Evolutionary conservation across 2,329 filamentous ascomycete species (phyloP).

Genomic region (Trichocomaceae sp.): DNA sequence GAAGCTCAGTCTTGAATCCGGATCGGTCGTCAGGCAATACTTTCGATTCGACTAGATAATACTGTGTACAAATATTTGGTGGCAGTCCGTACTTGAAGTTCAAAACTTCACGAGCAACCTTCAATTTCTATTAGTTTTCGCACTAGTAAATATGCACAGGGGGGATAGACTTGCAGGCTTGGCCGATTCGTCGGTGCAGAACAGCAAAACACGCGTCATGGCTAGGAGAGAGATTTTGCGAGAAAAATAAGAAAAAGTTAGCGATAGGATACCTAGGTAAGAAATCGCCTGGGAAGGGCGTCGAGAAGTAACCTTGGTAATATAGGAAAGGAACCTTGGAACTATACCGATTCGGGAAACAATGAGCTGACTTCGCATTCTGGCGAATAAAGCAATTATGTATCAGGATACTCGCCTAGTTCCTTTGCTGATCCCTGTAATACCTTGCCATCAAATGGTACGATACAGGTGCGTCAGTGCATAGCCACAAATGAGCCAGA

Average conservation of each 20-base stretch:
- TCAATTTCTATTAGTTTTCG: not conserved
- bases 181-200: not conserved
- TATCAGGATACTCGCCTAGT: not conserved
- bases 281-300: not conserved
- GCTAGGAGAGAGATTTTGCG: no score
- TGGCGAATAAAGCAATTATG: not conserved
- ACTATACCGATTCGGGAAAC: not conserved
- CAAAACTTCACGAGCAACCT: not conserved
- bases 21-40: not conserved
- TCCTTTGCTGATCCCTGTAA: not conserved
- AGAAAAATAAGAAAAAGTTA: no score
- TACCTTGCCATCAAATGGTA: no score
- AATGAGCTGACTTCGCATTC: not conserved
- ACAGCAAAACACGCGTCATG: not conserved
- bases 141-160: not conserved
- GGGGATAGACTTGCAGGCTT: not conserved
- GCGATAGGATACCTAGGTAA: no score
- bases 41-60: not conserved
- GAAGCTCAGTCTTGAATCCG: not conserved
- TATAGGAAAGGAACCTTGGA: no score
- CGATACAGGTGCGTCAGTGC: no score
- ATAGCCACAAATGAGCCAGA: no score
- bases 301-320: no score
- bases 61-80: not conserved
- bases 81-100: not conserved